Percentiles rank a stretch among this genome's conserved stretches.
Evolutionary conservation across 2,329 filamentous ascomycete genomes (phyloP).

Genomic region (Xylariaceae sp.): DNA sequence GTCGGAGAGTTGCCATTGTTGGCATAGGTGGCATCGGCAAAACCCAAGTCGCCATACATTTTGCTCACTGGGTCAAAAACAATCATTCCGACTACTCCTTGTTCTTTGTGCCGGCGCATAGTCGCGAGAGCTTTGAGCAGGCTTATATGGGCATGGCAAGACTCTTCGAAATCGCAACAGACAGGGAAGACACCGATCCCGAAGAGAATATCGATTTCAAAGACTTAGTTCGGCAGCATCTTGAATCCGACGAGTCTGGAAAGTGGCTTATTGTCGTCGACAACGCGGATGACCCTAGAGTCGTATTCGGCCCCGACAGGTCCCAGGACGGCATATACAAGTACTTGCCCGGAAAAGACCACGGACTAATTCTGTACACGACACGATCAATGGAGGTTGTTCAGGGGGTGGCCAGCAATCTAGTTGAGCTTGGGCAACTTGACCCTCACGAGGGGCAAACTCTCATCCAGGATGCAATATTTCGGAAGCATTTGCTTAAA

Average conservation of each 20-base stretch:
- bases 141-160: slow-evolving; percentile 34
- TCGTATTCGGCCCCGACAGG: slow-evolving; percentile 18
- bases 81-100: slow-evolving; percentile 35
- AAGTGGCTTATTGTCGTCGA: slow-evolving; percentile 40
- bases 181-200: neutral
- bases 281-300: slow-evolving; percentile 37
- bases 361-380: slow-evolving; percentile 35
- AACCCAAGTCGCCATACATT: slow-evolving; percentile 36
- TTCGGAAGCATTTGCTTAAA: slow-evolving; percentile 32
- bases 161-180: slow-evolving; percentile 2
- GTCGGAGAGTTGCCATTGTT: slow-evolving; percentile 24
- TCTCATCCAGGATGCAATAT: slow-evolving; percentile 28
- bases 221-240: slow-evolving; percentile 20
- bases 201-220: slow-evolving; percentile 4
- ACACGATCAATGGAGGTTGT: slow-evolving; percentile 34
- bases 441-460: slow-evolving; percentile 24
- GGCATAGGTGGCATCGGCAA: slow-evolving; percentile 41
- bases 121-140: slow-evolving; percentile 36
- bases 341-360: slow-evolving; percentile 33
- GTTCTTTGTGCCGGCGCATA: slow-evolving; percentile 41
- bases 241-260: slow-evolving; percentile 28
- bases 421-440: slow-evolving; percentile 33
- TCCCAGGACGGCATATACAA: slow-evolving; percentile 21
- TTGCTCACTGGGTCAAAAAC: slow-evolving; percentile 36
- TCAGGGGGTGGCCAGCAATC: slow-evolving; percentile 24